Percentiles rank a stretch among this genome's conserved stretches.
Conservation (phyloP, 139 green algal species). For the Coelastrella sp. region DNA sequence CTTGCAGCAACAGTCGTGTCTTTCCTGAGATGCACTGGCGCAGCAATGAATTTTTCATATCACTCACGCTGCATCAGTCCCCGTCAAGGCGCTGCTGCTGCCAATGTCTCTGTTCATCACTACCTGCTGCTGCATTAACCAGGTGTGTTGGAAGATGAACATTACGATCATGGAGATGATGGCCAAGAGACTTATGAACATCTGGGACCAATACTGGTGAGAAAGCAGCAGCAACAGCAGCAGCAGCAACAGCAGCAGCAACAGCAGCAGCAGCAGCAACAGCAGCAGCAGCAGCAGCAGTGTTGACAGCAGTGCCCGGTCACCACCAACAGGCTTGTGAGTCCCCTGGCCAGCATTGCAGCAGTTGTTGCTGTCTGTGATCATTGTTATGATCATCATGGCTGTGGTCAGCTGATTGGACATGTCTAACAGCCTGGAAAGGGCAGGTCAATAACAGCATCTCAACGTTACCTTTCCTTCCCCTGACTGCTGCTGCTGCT, state of each 20-base stretch:
- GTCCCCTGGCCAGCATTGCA: too few species aligned
- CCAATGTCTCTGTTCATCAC: too few species aligned
- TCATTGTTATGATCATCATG: too few species aligned
- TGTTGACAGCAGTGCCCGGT: too few species aligned
- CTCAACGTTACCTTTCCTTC: not conserved
- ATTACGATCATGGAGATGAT: constrained; percentile 71
- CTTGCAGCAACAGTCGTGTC: too few species aligned
- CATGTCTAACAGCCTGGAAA: too few species aligned
- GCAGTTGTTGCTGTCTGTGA: too few species aligned
- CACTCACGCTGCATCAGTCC: not conserved
- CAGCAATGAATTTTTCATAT: not conserved
- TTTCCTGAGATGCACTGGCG: too few species aligned
- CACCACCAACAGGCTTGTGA: too few species aligned
- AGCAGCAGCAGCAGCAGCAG: not conserved
- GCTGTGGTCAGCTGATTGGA: too few species aligned
- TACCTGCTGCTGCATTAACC: not conserved
- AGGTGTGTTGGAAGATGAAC: constrained; percentile 69
- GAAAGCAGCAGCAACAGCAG: not conserved
- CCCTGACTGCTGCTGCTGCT: not conserved
- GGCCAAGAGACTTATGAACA: constrained; percentile 65
- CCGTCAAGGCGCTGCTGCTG: too few species aligned
- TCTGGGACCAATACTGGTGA: constrained; percentile 72
- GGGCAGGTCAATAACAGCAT: too few species aligned
- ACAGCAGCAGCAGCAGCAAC: not conserved
- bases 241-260: not conserved